Conservation (phyloP, 352 stramenopile genomes). For the Chrysophaeum taylorii region DNA sequence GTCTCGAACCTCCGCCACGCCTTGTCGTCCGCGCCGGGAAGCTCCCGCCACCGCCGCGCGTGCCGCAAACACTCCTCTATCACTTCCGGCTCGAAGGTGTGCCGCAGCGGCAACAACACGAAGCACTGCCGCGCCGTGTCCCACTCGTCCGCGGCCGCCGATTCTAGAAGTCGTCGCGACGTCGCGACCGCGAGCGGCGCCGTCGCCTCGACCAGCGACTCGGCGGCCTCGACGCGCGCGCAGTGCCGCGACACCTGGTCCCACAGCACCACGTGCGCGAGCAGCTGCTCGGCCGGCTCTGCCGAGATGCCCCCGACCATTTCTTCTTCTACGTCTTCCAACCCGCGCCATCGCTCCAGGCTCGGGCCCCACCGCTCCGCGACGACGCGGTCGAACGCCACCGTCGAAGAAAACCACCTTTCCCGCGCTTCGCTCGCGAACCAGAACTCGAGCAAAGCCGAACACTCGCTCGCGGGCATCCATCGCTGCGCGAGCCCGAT, state of each 20-base stretch:
- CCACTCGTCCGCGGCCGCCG: not conserved
- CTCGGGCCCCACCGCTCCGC: not conserved
- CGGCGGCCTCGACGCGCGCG: not conserved
- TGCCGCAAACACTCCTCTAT: too few relatives aligned
- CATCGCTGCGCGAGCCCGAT: too few relatives aligned
- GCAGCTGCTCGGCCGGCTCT: not conserved
- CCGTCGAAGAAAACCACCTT: conserved; percentile 1
- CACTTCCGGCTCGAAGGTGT: not conserved
- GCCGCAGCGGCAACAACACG: conserved; percentile 1
- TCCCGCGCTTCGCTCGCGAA: not conserved
- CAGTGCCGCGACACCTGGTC: conserved; percentile 8
- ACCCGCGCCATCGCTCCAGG: too few relatives aligned
- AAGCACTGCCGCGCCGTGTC: not conserved
- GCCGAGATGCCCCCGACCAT: too few relatives aligned
- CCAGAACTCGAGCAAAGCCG: conserved; percentile 10
- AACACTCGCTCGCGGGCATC: too few relatives aligned
- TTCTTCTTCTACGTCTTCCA: too few relatives aligned
- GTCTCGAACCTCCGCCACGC: conserved; percentile 4
- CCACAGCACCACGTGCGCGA: conserved; percentile 12
- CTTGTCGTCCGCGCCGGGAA: not conserved
- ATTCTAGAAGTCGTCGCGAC: not conserved
- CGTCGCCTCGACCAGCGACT: not conserved
- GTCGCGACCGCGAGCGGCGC: not conserved
- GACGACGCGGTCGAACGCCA: not conserved
- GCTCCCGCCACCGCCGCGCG: too few relatives aligned